Evolutionary conservation across 345 rosid genomes (phyloP), one percentile per base, ranked within the genome.

Genomic region (Eucalyptus curtisii): DNA sequence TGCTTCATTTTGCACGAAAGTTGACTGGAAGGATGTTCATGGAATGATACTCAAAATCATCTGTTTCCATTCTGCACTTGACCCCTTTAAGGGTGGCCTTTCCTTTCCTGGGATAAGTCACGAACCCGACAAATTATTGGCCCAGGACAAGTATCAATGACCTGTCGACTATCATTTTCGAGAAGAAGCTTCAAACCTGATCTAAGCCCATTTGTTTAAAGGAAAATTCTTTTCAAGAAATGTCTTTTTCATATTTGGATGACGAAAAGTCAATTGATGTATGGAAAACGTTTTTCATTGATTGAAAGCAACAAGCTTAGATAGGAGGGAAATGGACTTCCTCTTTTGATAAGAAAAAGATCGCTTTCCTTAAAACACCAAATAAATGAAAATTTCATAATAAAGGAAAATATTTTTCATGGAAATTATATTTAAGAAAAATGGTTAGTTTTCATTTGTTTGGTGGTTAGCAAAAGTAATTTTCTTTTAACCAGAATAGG

Each of bases 181-280:
- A 22, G 24, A 37, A 9, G 82, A 40, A 76, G 47, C 47, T 40
- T 37, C 27, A 40, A 40, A 40, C 82, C 27, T 20, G 42, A 37
- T 76, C 13, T 10, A 37, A 40, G 82, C 27, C 2, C 14, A 22
- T 20, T 71, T 20, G 13, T 20, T 19, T 5, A 4, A 37, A 19
- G 45, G 14, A 71, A 37, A 71, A 37, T 6, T 3, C 5, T 3
- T 37, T 76, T 20, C 8, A 25, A 40, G 47, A 40, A 40, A 20
- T 37, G 10, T 2, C 25, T 19, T 19, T 68, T 9, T 20, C 7
- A 20, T 37, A 19, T 71, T 71, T 37, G 14, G 8, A 20, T 10
- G 45, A 76, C 1, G 5, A 6, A 20, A 10, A 37, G 12, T 2
- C 42, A 71, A 71, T 37, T 1, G 8, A 37, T 0, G 7, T 19